These are phyloP conservation scores for Aspergillus quadricinctus DNA, from an alignment of 2,329 filamentous ascomycete genomes.

Conservation along the genomic window DNA sequence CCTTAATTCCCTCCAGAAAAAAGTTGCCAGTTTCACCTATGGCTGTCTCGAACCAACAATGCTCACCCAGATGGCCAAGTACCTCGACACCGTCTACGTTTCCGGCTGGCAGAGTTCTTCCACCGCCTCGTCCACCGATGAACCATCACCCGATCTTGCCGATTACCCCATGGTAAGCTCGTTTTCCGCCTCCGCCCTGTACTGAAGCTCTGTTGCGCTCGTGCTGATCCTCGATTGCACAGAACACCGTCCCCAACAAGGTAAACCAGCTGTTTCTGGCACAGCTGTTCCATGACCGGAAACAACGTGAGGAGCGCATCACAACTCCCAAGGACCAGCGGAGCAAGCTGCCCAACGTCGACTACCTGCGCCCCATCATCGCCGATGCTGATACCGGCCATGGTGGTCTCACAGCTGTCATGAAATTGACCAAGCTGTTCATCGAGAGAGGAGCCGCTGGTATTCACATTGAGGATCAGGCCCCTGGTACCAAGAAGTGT, in stretches of 20 bases:
- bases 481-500: conserved; percentile 98
- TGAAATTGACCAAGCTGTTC: conserved; percentile 99
- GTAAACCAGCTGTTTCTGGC: conserved; percentile 97
- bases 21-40: conserved; percentile 88
- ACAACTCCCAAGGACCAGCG: conserved; percentile 70
- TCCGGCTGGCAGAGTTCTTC: conserved; percentile 99
- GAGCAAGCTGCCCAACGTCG: conserved; percentile 69
- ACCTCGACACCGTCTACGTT: conserved; percentile 96
- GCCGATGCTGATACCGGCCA: conserved; percentile 97
- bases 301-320: conserved; percentile 92
- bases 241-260: conserved; percentile 98
- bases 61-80: conserved; percentile 99
- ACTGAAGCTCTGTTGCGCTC: background rate
- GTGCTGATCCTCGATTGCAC: conserved; percentile 10
- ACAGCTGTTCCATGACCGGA: conserved; percentile 98
- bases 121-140: conserved; percentile 88
- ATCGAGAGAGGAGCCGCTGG: conserved; percentile 94
- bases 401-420: conserved; percentile 94
- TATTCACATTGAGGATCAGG: conserved; percentile 98
- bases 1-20: conserved; percentile 51
- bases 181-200: too few species aligned
- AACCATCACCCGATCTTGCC: conserved; percentile 94
- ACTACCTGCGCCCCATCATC: conserved; percentile 93
- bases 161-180: conserved; percentile 82
- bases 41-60: conserved; percentile 97